These are phyloP conservation scores for Colletotrichum sp. DNA, from an alignment of 2,329 filamentous ascomycete species.

Conservation along the genomic window DNA sequence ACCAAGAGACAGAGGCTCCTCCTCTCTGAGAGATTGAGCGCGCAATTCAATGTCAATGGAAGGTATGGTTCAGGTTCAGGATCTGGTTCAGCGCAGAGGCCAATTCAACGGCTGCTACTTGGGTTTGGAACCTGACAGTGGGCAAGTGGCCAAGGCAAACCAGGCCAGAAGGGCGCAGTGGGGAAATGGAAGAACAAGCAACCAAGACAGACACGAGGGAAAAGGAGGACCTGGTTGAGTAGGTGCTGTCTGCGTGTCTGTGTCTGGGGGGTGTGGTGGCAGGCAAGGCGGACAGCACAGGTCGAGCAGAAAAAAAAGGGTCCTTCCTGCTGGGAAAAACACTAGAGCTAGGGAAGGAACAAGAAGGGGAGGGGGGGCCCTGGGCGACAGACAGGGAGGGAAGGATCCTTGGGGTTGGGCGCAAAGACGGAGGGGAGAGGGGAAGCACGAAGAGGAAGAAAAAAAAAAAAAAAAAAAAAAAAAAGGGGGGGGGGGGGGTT, in stretches of 20 bases:
- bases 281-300: constrained; percentile 5
- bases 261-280: background rate
- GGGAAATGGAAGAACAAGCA: background rate
- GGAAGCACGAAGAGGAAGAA: background rate
- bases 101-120: background rate
- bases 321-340: background rate
- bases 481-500: too few relatives aligned
- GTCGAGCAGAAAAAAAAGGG: constrained; percentile 4
- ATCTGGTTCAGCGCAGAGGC: background rate
- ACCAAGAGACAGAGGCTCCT: background rate
- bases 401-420: constrained; percentile 3
- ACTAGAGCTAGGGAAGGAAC: background rate
- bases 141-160: background rate
- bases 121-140: background rate
- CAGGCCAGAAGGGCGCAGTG: background rate
- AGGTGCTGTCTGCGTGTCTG: background rate
- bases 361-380: background rate
- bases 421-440: background rate
- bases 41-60: background rate
- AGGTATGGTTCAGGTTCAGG: background rate
- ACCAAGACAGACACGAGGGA: background rate
- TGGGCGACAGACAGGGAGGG: constrained; percentile 4
- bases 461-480: background rate
- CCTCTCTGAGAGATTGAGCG: background rate
- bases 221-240: constrained; percentile 1